Evolutionary conservation across 768 basidiomycete genomes (phyloP), one percentile per base, ranked within the genome.

Genomic region (Russula dissimulans): DNA sequence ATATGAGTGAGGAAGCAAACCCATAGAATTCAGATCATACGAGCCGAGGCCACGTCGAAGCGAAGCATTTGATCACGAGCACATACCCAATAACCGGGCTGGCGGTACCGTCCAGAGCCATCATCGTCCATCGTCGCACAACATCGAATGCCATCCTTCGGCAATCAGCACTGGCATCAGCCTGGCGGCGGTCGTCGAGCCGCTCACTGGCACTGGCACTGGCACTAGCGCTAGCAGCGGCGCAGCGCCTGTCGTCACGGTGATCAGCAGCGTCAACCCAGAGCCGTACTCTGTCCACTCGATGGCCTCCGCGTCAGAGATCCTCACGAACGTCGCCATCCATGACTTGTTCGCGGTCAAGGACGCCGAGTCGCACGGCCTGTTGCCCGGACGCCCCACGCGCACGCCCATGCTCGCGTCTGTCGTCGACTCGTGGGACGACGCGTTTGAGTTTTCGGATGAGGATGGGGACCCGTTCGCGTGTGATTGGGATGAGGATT

Each of bases 241-340:
- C 22, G 51, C 26, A 18, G 56, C 44, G 9, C 45, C 41, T 6
- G 34, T 44, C 39, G 29, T 29, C 29, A 6, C 18, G 26, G 1
- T 26, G 1, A 26, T 26, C 22, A 26, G 22, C 22, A 26, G 2
- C 22, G 44, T 56, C 31, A 54, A 48, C 17, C 51, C 36, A 22
- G 39, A 18, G 36, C 56, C 61, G 10, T 57, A 53, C 17, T 61
- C 57, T 32, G 61, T 62, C 41, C 51, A 15, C 32, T 48, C 60
- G 10, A 61, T 50, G 29, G 61, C 56, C n/a, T 57, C 61, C 32
- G 61, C 61, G 17, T 47, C 51, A 1, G 61, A 62, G 17, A 43
- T 62, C 17, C 51, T 62, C 39, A 47, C 51, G 45, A 53, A 57
- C 18, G 51, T 62, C 11, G 56, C 51, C 5, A 14, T 62, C 14